Evolutionary conservation across 225 moss, liverwort and hornwort genomes (phyloP), one percentile per base, ranked within the genome.

Genomic region (Climacium dendroides): DNA sequence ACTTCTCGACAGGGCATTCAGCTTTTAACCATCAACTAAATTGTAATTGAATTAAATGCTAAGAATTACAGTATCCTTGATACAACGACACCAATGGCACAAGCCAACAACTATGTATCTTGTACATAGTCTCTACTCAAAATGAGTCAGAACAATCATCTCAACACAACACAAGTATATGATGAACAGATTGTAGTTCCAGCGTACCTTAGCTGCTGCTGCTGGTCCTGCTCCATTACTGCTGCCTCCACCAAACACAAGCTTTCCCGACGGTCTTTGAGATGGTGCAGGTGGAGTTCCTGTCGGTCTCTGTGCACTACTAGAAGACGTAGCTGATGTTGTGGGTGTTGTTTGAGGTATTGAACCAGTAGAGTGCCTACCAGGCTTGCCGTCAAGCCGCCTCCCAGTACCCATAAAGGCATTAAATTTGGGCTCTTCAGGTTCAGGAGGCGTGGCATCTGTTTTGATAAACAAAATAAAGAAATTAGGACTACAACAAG

Each of bases 361-460:
- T 19, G 96, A 92, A 52, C 95, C 91, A 66, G 91, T 90, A 37
- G 93, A 90, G 52, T 77, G 85, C 87, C 90, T 99, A 37, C 95
- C 96, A 87, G 99, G 97, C 88, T 99, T 99, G 70, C 99, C 99
- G 82, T 99, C 99, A 79, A 99, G 89, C 70, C 99, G 93, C 71
- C 97, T 95, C 59, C 95, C 99, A 81, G 94, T 89, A 79, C 99
- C 99, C 67, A 89, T 92, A 45, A 99, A 99, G n/a, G 95, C 93
- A 80, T 90, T 95, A 78, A 95, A 96, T 89, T 95, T 97, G 64
- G 90, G 90, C 84, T 96, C 97, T 91, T 95, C 92, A 22, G 90
- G 90, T 75, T 97, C 95, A 61, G 91, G 89, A 41, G 91, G 81
- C 52, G 91, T 89, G 91, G 93, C 84, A 78, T 87, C 91, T 92